Evolutionary conservation across 2,329 filamentous ascomycete genomes (phyloP).

Genomic region (Arthrobotrys musiformis): DNA sequence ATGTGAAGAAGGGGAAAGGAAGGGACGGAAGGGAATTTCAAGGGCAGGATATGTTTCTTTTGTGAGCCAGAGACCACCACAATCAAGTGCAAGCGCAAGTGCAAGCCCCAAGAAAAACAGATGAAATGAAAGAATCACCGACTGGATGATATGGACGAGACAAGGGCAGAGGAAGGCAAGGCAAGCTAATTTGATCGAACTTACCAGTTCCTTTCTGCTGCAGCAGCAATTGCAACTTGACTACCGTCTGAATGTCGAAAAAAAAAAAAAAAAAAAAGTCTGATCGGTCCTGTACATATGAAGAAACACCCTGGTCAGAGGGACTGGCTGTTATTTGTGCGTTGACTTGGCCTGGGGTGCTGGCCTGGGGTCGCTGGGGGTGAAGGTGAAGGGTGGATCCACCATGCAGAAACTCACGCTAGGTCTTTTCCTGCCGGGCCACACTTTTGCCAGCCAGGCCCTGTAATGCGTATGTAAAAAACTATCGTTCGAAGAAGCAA

Average conservation of each 20-base stretch:
- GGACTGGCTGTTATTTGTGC: conserved; percentile 54
- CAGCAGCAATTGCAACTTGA: no score
- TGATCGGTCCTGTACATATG: conserved; percentile 1
- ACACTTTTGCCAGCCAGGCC: conserved; percentile 55
- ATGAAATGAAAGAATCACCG: conserved; percentile 15
- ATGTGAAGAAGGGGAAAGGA: conserved; percentile 10
- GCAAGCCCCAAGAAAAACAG: not conserved
- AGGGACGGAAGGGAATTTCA: not conserved
- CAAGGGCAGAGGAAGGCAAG: conserved; percentile 27
- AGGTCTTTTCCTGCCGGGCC: conserved; percentile 55
- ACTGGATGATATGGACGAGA: conserved; percentile 41
- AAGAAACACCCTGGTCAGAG: conserved; percentile 40
- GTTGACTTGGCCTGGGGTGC: conserved; percentile 56
- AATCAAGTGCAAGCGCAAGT: conserved; percentile 31
- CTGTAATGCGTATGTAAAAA: conserved; percentile 43
- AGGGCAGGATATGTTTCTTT: conserved; percentile 1
- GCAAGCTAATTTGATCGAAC: conserved; percentile 32
- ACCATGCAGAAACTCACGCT: conserved; percentile 54
- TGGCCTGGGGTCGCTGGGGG: conserved; percentile 37
- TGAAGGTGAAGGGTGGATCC: conserved; percentile 37
- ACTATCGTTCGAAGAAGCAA: conserved; percentile 36
- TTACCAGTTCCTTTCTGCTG: conserved; percentile 31
- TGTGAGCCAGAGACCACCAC: conserved; percentile 28
- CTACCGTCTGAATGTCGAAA: not conserved
- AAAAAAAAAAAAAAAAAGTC: not conserved